Conservation (phyloP, 1,139 yeast species). For the Suhomyces bribrorum region DNA sequence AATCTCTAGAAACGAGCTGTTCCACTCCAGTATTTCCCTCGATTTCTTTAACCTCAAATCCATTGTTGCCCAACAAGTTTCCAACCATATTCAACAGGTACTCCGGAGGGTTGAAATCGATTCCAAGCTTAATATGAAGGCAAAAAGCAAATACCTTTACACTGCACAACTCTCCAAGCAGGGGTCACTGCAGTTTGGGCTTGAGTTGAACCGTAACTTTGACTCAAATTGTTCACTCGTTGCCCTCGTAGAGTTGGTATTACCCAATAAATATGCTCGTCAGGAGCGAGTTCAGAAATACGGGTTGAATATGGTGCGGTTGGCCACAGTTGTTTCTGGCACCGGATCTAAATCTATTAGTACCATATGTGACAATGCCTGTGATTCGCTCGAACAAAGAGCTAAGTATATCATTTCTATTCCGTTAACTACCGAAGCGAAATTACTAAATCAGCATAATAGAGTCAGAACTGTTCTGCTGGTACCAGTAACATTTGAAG, state of each 20-base stretch:
- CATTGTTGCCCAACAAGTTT: constrained; percentile 8
- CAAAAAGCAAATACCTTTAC: constrained; percentile 34
- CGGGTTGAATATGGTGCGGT: constrained; percentile 26
- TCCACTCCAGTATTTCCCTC: not conserved
- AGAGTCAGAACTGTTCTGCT: not conserved
- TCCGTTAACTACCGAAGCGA: constrained; percentile 2
- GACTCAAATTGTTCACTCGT: constrained; percentile 7
- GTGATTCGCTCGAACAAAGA: constrained; percentile 14
- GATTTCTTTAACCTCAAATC: not conserved
- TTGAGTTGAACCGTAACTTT: constrained; percentile 3
- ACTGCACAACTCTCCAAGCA: constrained; percentile 9
- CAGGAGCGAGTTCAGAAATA: constrained; percentile 22
- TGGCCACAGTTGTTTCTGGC: constrained; percentile 17
- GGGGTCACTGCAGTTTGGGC: constrained; percentile 4
- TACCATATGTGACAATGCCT: constrained; percentile 7
- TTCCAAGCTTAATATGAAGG: constrained; percentile 23
- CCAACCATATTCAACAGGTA: constrained; percentile 23
- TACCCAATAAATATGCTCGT: constrained; percentile 33
- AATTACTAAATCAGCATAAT: not conserved
- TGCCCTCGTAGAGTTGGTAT: constrained; percentile 26
- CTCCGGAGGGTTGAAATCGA: constrained; percentile 23
- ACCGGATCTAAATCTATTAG: constrained; percentile 4
- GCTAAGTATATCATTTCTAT: constrained; percentile 13
- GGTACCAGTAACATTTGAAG: not conserved
- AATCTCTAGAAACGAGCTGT: not conserved